Conservation (phyloP, 2,329 filamentous ascomycete species). For the Trichoderma sp. region DNA sequence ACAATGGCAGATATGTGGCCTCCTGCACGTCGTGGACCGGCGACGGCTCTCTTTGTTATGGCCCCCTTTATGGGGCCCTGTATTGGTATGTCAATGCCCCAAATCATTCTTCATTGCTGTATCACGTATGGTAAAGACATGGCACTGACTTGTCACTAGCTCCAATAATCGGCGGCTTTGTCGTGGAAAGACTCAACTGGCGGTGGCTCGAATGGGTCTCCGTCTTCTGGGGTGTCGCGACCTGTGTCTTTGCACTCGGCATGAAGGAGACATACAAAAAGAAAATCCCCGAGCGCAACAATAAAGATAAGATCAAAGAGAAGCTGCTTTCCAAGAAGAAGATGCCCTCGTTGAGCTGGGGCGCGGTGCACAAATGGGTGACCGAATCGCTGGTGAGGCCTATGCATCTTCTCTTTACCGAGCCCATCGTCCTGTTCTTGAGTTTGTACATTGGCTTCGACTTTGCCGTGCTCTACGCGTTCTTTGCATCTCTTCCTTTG, state of each 20-base stretch:
- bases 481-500: conserved; percentile 41
- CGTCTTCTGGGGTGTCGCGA: conserved; percentile 20
- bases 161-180: conserved; percentile 21
- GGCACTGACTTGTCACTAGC: background rate
- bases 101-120: background rate
- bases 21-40: conserved; percentile 7
- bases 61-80: conserved; percentile 22
- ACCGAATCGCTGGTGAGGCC: conserved; percentile 17
- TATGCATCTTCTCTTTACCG: conserved; percentile 23
- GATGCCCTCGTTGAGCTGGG: background rate
- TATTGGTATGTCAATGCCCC: conserved; percentile 5
- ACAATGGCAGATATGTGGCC: conserved; percentile 60
- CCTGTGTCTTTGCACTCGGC: background rate
- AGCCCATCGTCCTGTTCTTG: conserved; percentile 33
- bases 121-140: background rate
- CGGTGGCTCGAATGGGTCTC: conserved; percentile 27
- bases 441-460: conserved; percentile 55
- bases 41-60: conserved; percentile 17
- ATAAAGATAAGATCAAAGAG: background rate
- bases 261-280: conserved; percentile 15
- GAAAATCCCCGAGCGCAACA: background rate
- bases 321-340: background rate
- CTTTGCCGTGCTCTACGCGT: conserved; percentile 51
- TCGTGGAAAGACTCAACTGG: conserved; percentile 21
- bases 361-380: conserved; percentile 4